Evolutionary conservation across 208 protist species (phyloP).

Genomic region (Leishmania tarentolae): DNA sequence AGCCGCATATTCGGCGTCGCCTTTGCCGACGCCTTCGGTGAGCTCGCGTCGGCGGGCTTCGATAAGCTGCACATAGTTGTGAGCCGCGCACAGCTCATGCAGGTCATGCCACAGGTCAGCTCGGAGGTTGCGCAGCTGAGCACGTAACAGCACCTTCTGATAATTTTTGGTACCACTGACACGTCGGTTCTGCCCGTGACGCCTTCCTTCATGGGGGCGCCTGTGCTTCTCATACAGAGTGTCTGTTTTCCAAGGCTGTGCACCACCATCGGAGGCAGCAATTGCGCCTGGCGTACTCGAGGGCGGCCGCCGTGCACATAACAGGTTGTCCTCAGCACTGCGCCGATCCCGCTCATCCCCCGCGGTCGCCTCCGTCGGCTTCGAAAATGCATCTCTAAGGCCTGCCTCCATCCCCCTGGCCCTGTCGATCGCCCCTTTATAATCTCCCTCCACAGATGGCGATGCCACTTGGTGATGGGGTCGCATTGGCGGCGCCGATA

Average conservation of each 20-base stretch:
- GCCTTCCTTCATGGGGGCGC: background rate
- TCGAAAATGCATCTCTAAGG: background rate
- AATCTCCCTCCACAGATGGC: background rate
- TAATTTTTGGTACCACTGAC: background rate
- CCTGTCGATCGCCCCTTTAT: background rate
- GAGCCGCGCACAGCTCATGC: conserved; percentile 57
- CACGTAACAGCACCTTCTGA: conserved; percentile 2
- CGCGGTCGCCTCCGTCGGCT: background rate
- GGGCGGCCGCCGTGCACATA: background rate
- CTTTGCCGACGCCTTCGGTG: conserved; percentile 21
- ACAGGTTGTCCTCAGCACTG: background rate
- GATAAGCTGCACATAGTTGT: conserved; percentile 76
- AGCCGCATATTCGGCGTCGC: conserved; percentile 51
- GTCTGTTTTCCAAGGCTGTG: background rate
- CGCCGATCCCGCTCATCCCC: background rate
- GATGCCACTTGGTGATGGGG: background rate
- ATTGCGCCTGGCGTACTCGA: background rate
- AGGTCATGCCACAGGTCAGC: conserved; percentile 60
- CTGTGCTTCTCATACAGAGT: no score
- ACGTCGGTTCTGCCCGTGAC: background rate
- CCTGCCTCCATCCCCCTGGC: background rate
- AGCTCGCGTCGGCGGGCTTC: conserved; percentile 38
- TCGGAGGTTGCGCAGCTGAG: conserved; percentile 39
- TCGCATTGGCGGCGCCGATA: conserved; percentile 21
- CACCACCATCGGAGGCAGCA: background rate